These are phyloP conservation scores for Russula dissimulans DNA, from an alignment of 768 basidiomycete genomes.

Conservation along the genomic window DNA sequence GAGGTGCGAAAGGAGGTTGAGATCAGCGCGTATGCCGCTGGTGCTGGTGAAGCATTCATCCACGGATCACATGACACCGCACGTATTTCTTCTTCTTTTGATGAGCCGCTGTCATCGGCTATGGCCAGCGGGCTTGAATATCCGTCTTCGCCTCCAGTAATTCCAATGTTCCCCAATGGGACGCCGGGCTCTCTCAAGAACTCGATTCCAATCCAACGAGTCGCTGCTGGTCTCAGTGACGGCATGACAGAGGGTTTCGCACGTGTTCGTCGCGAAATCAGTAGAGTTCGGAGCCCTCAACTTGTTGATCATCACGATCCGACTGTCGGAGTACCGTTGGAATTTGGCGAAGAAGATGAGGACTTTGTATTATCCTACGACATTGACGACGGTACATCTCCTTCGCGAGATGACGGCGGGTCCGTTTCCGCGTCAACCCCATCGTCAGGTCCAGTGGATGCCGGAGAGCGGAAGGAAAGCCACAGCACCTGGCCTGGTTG, in stretches of 20 bases:
- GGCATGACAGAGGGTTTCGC: conserved; percentile 55
- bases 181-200: conserved; percentile 31
- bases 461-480: conserved; percentile 20
- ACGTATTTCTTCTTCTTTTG: conserved; percentile 51
- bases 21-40: conserved; percentile 42
- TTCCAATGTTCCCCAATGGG: conserved; percentile 83
- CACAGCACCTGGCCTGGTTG: conserved; percentile 25
- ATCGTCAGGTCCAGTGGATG: conserved; percentile 28
- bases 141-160: conserved; percentile 33
- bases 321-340: conserved; percentile 35
- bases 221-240: conserved; percentile 41
- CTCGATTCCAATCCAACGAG: conserved; percentile 49
- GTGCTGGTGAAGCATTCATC: conserved; percentile 40
- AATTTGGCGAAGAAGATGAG: conserved; percentile 64
- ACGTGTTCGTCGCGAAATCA: conserved; percentile 47
- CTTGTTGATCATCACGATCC: conserved; percentile 25
- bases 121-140: conserved; percentile 54
- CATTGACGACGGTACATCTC: conserved; percentile 18
- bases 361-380: conserved; percentile 35
- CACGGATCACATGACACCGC: conserved; percentile 42
- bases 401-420: conserved; percentile 23
- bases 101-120: conserved; percentile 71
- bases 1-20: conserved; percentile 67
- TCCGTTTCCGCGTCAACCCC: conserved; percentile 33
- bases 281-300: conserved; percentile 40